A percentile compares a stretch with the other conserved stretches of the same genome.
phyloP scores from a whole-genome alignment of 495 filamentous ascomycete species.

The Tuber magnatum region DNA sequence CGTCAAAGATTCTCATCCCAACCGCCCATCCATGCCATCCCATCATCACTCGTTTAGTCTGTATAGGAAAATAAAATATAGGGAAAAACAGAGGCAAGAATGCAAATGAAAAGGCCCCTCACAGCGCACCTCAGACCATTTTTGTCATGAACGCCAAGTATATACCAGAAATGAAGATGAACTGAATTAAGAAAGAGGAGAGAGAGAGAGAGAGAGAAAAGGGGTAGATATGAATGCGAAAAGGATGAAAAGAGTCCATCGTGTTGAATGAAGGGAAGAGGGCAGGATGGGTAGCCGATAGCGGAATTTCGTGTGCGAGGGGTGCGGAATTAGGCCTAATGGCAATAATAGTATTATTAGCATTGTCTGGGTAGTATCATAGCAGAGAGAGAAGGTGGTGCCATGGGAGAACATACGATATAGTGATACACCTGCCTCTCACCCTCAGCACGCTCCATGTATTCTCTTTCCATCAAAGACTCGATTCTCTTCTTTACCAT shows the following conservation, averaged over 20 bases:
- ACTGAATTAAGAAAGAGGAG: background rate
- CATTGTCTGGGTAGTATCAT: background rate
- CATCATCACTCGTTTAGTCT: background rate
- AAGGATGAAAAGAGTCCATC: background rate
- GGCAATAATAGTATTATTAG: background rate
- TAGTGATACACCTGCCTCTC: slow-evolving; percentile 69
- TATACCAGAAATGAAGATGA: slow-evolving; percentile 1
- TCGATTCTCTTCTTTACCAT: slow-evolving; percentile 96
- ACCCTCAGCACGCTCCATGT: slow-evolving; percentile 74
- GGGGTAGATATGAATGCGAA: background rate
- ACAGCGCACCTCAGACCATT: background rate
- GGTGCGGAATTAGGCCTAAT: background rate
- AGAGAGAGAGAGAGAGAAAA: background rate
- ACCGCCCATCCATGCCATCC: background rate
- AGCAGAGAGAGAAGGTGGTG: background rate
- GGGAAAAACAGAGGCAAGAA: background rate
- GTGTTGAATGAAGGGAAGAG: background rate
- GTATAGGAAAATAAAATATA: background rate
- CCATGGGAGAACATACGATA: slow-evolving; percentile 46
- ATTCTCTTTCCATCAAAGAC: slow-evolving; percentile 83
- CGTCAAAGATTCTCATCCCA: background rate
- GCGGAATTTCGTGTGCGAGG: background rate
- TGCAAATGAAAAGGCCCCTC: background rate
- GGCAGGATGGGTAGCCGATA: background rate
- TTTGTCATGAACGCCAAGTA: slow-evolving; percentile 1